These are phyloP conservation scores for Calcarisporium arbuscula DNA, from an alignment of 2,329 filamentous ascomycete genomes.

Conservation along the genomic window DNA sequence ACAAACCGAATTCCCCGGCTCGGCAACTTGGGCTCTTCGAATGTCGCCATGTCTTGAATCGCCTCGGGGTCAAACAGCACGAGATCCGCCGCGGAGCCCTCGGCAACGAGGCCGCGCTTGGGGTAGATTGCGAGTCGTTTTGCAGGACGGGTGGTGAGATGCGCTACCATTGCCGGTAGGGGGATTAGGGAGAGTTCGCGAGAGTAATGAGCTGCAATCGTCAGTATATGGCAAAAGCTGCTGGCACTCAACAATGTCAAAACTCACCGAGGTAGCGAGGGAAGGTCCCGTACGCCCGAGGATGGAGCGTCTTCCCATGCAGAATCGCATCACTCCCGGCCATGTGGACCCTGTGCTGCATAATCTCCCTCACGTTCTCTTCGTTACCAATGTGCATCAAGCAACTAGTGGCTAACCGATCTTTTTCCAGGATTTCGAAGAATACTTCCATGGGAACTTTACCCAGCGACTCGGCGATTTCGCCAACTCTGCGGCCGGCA, in stretches of 20 bases:
- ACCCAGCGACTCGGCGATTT: conserved; percentile 9
- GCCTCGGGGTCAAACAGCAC: conserved; percentile 15
- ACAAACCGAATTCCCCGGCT: conserved; percentile 15
- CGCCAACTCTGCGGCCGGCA: conserved; percentile 13
- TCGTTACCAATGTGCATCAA: conserved; percentile 19
- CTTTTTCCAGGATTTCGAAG: conserved; percentile 15
- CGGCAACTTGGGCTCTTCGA: conserved; percentile 14
- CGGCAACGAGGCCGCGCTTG: conserved; percentile 13
- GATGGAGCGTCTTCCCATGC: conserved; percentile 16
- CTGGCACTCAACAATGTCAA: not conserved
- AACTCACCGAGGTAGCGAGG: conserved; percentile 15
- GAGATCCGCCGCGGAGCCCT: conserved; percentile 17
- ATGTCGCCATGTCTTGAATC: conserved; percentile 15
- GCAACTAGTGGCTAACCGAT: conserved; percentile 16
- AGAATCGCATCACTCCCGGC: conserved; percentile 17
- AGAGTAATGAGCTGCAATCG: conserved; percentile 14
- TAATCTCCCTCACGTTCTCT: conserved; percentile 16
- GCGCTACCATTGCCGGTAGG: conserved; percentile 15
- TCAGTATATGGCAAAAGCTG: too few species aligned
- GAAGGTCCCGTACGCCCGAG: conserved; percentile 18
- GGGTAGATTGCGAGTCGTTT: conserved; percentile 17
- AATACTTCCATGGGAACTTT: conserved; percentile 14
- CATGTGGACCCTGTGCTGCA: conserved; percentile 19
- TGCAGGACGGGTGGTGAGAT: conserved; percentile 16
- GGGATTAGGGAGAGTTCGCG: conserved; percentile 14